These are phyloP conservation scores for Talaromyces sp. DNA, from an alignment of 2,329 filamentous ascomycete species.

Conservation along the genomic window DNA sequence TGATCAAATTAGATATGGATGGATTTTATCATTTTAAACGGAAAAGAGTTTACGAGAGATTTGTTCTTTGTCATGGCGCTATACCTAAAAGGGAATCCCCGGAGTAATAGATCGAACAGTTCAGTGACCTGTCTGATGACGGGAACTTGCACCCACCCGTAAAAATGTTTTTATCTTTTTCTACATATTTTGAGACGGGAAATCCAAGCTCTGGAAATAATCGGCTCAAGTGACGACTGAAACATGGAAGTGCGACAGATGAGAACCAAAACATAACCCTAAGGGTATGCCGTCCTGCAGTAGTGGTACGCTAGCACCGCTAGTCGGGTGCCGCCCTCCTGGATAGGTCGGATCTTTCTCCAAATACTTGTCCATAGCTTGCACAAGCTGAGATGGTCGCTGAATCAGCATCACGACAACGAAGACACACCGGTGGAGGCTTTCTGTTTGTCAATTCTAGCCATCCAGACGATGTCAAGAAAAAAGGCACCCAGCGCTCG, in stretches of 20 bases:
- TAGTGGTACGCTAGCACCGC: not conserved
- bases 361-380: not conserved
- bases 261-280: not conserved
- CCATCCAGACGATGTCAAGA: conserved; percentile 17
- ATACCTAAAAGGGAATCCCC: not conserved
- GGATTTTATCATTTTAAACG: not conserved
- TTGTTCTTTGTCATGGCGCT: not conserved
- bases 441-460: conserved; percentile 16
- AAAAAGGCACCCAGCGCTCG: conserved; percentile 15
- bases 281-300: not conserved
- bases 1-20: not conserved
- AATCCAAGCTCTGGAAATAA: not conserved
- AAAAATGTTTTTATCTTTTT: not conserved
- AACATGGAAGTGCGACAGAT: not conserved
- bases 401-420: not conserved
- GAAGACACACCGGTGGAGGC: not conserved
- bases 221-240: not conserved
- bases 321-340: not conserved
- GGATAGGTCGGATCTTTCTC: not conserved
- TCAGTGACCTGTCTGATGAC: not conserved
- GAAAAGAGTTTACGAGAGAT: not conserved
- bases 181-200: not conserved
- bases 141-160: not conserved
- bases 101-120: not conserved
- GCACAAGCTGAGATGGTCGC: conserved; percentile 5